Evolutionary conservation across 2,329 filamentous ascomycete species (phyloP).

Genomic region (Diaporthe sp.): DNA sequence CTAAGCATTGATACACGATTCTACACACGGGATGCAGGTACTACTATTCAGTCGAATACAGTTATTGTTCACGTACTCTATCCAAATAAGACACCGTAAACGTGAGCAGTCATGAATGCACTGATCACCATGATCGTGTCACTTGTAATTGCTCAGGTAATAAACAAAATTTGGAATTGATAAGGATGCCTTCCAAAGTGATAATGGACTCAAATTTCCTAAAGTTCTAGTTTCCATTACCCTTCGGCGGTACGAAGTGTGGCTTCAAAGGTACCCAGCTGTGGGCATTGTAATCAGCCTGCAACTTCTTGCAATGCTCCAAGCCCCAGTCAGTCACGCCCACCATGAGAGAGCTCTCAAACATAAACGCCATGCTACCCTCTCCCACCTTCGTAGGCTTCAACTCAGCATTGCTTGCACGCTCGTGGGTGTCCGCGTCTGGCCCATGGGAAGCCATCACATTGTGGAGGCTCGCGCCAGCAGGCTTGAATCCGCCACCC

Average conservation of each 20-base stretch:
- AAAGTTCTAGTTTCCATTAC: neutral
- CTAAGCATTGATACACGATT: neutral
- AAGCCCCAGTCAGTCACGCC: constrained; percentile 79
- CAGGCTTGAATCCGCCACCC: constrained; percentile 69
- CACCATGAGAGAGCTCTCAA: constrained; percentile 77
- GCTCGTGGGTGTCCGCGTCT: constrained; percentile 68
- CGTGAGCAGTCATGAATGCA: no score
- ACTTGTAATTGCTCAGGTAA: no score
- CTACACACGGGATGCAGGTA: neutral
- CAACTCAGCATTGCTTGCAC: constrained; percentile 66
- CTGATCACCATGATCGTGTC: no score
- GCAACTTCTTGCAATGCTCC: constrained; percentile 68
- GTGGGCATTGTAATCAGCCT: constrained; percentile 81
- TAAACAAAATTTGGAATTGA: no score
- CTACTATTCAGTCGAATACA: neutral
- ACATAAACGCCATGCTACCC: constrained; percentile 77
- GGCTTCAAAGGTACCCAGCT: constrained; percentile 80
- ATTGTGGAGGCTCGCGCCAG: constrained; percentile 74
- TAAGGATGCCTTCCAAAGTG: no score
- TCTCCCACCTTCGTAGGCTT: constrained; percentile 69
- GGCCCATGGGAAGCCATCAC: constrained; percentile 78
- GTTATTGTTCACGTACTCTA: neutral
- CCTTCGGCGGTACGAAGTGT: constrained; percentile 49
- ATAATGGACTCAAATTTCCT: neutral
- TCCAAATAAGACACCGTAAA: neutral